Percentiles rank a stretch among this genome's conserved stretches.
phyloP scores from a whole-genome alignment of 2,329 filamentous ascomycete genomes.

The Aspergillus melleus region DNA sequence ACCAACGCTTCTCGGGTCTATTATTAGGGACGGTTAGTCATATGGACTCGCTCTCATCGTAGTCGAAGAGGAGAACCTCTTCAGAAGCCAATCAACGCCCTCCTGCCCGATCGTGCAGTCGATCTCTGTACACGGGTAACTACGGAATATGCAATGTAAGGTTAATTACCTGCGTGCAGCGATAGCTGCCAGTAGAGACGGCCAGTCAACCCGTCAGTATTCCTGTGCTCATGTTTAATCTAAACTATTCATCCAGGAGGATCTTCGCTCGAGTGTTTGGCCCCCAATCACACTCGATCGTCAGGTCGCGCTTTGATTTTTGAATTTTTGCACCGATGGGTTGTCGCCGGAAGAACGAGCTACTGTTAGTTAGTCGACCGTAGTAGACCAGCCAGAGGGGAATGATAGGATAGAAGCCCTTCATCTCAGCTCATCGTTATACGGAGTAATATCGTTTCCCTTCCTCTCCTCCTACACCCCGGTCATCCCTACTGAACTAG shows the following conservation, averaged over 20 bases:
- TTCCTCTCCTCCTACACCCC: too few species aligned
- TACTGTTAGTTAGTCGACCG: neutral
- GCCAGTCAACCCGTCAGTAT: neutral
- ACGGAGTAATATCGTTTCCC: neutral
- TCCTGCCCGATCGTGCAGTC: constrained; percentile 14
- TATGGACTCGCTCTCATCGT: neutral
- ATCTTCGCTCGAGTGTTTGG: neutral
- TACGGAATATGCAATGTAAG: constrained; percentile 27
- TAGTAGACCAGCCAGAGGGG: neutral
- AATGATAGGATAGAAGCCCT: neutral
- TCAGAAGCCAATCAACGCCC: neutral
- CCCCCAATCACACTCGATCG: neutral
- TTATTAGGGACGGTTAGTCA: neutral
- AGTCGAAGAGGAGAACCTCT: neutral
- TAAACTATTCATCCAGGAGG: neutral
- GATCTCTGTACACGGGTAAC: constrained; percentile 22
- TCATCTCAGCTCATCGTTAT: neutral
- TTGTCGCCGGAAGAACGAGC: neutral
- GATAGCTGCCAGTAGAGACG: neutral
- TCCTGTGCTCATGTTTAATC: neutral
- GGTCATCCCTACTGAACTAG: neutral
- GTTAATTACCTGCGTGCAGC: constrained; percentile 28
- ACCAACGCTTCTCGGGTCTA: neutral
- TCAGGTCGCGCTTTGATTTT: neutral
- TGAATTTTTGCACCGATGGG: neutral